Percentiles rank a stretch among this genome's conserved stretches.
phyloP scores from a whole-genome alignment of 305 asterid species.

The Fraxinus baroniana region DNA sequence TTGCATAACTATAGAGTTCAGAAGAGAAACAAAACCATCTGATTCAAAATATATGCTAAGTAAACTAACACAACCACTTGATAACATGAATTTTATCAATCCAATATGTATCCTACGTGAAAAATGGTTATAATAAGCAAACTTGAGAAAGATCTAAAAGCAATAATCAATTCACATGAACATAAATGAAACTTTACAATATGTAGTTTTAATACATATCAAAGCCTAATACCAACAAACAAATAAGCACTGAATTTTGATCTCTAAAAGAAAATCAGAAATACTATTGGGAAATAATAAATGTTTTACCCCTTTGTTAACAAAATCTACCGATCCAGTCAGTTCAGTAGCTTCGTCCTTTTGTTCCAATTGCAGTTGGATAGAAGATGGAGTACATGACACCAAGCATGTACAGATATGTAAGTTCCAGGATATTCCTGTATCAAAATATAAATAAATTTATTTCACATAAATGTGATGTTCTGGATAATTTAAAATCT shows the following conservation, averaged over 20 bases:
- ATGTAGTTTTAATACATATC: neutral
- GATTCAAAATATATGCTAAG: neutral
- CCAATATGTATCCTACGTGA: neutral
- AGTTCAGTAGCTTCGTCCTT: too few species aligned
- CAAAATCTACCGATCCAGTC: neutral
- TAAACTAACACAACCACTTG: neutral
- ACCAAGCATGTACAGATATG: neutral
- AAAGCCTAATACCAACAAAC: neutral
- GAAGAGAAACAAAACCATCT: neutral
- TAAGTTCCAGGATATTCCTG: neutral
- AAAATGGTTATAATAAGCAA: neutral
- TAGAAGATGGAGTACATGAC: neutral
- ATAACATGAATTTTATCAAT: neutral
- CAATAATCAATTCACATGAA: too few species aligned
- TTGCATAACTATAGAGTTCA: neutral
- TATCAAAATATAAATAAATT: neutral
- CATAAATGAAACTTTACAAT: too few species aligned
- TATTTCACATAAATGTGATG: neutral
- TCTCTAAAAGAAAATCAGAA: neutral
- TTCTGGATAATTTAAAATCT: neutral
- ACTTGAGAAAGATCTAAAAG: too few species aligned
- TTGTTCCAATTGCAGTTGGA: neutral
- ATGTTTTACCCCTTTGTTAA: neutral
- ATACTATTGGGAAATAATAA: neutral
- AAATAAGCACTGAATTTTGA: too few species aligned